phyloP scores from a whole-genome alignment of 108 stramenopile species.

The Nitzschia sp. region DNA sequence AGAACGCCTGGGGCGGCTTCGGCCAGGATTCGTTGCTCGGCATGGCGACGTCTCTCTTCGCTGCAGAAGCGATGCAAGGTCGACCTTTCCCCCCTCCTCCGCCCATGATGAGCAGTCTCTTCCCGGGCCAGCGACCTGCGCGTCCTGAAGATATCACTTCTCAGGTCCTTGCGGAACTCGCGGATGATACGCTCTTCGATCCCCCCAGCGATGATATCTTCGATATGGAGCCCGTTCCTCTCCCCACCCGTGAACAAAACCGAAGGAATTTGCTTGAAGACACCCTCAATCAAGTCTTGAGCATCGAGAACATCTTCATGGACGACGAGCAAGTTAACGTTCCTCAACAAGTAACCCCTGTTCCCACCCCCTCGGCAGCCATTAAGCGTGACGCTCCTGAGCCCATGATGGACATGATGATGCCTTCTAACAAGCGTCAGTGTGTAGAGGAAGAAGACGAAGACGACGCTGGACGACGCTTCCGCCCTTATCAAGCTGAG shows the following conservation, averaged over 20 bases:
- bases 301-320: background rate
- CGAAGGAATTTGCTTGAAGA: background rate
- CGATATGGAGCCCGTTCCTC: constrained; percentile 5
- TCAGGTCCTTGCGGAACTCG: constrained; percentile 17
- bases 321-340: background rate
- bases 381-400: too few species aligned
- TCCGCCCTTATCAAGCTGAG: constrained; percentile 26
- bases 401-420: background rate
- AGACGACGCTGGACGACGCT: constrained; percentile 16
- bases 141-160: constrained; percentile 11
- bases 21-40: constrained; percentile 10
- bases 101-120: background rate
- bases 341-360: background rate
- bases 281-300: constrained; percentile 18
- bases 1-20: background rate
- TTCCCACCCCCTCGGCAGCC: background rate
- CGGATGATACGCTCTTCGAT: constrained; percentile 6
- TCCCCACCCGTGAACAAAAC: background rate
- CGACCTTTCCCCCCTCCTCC: background rate
- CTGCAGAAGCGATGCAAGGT: background rate
- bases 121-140: background rate
- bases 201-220: constrained; percentile 20
- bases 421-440: constrained; percentile 2
- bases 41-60: constrained; percentile 1
- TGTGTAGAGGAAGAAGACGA: background rate